phyloP scores from a whole-genome alignment of 83 land plant species.

The Picea abies region DNA sequence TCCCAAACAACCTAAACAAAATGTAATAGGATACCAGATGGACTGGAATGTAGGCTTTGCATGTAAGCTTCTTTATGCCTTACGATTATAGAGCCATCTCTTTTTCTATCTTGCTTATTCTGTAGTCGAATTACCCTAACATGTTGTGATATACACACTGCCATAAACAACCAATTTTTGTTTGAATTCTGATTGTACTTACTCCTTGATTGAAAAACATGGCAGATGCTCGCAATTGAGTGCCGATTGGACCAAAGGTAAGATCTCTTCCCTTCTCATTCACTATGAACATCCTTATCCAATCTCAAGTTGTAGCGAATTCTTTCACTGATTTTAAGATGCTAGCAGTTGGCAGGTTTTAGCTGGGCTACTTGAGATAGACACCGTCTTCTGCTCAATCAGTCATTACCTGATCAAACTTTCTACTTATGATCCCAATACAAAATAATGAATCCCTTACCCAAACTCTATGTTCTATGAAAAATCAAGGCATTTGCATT shows the following conservation, averaged over 20 bases:
- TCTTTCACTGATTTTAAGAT: background rate
- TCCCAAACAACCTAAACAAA: conserved; percentile 24
- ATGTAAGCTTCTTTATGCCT: conserved; percentile 25
- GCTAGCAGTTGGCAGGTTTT: background rate
- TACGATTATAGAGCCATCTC: background rate
- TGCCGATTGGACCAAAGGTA: too few relatives aligned
- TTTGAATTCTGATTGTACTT: background rate
- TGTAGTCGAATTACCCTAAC: background rate
- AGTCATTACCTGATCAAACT: background rate
- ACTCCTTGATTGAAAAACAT: background rate
- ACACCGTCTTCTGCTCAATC: background rate
- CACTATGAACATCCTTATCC: background rate
- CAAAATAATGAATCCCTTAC: too few relatives aligned
- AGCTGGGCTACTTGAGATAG: background rate
- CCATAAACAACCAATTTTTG: background rate
- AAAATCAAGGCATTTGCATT: too few relatives aligned
- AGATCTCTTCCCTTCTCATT: too few relatives aligned
- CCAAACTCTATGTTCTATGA: too few relatives aligned
- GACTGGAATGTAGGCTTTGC: conserved; percentile 62
- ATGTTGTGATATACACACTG: background rate
- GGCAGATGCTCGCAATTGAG: too few relatives aligned
- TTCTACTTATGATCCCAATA: too few relatives aligned
- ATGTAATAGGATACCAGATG: conserved; percentile 30
- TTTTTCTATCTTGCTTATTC: background rate
- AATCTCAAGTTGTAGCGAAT: background rate